phyloP scores from a whole-genome alignment of 129 eudicot species.

The Centrapalus pauciflorus region DNA sequence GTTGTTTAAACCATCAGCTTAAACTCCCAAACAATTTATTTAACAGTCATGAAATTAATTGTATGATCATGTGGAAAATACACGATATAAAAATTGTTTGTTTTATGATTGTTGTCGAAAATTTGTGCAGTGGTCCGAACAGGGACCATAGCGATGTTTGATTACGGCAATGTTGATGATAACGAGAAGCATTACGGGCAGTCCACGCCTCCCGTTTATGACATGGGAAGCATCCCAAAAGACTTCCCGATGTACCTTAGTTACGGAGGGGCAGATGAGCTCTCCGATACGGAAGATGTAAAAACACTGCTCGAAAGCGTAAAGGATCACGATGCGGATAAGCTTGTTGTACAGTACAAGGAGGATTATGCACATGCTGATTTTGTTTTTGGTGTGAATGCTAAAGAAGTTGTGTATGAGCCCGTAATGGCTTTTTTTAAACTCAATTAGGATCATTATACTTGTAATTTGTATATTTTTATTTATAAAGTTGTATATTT shows the following conservation, averaged over 20 bases:
- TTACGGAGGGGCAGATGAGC: slow-evolving; percentile 68
- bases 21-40: too few species aligned
- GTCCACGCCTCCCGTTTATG: slow-evolving; percentile 59
- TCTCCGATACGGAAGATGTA: slow-evolving; percentile 74
- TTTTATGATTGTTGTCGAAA: background rate
- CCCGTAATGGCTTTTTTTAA: slow-evolving; percentile 61
- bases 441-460: slow-evolving; percentile 6
- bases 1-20: too few species aligned
- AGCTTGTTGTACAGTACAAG: slow-evolving; percentile 39
- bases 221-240: slow-evolving; percentile 60
- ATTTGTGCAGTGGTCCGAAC: slow-evolving; percentile 55
- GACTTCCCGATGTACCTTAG: slow-evolving; percentile 67
- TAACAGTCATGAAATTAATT: background rate
- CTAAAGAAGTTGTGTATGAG: slow-evolving; percentile 64
- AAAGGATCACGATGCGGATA: slow-evolving; percentile 44
- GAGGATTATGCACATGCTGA: slow-evolving; percentile 84
- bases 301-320: slow-evolving; percentile 38
- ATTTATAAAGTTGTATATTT: too few species aligned
- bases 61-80: background rate
- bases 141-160: slow-evolving; percentile 64
- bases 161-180: slow-evolving; percentile 44
- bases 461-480: background rate
- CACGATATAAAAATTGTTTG: background rate
- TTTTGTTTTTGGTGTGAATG: slow-evolving; percentile 62
- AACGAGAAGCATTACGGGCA: slow-evolving; percentile 65